Percentiles rank a stretch among this genome's conserved stretches.
Evolutionary conservation across 192 early-diverging fungal genomes (phyloP).

Genomic region (Haplosporangium gracile): DNA sequence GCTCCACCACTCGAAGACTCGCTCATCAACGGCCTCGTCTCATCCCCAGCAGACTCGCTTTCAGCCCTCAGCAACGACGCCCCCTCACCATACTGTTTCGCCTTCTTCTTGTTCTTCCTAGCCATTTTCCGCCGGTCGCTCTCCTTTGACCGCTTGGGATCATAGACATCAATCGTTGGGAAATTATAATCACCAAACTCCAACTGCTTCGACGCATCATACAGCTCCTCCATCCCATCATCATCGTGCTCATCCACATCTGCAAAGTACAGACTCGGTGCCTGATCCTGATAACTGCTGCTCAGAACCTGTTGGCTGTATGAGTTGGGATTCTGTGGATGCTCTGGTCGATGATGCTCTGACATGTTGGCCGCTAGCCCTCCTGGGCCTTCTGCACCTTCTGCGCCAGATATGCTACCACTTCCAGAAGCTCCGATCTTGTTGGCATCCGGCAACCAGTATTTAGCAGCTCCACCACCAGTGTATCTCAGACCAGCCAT

Average conservation of each 20-base stretch:
- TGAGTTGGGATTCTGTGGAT: constrained; percentile 24
- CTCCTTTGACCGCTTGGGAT: constrained; percentile 47
- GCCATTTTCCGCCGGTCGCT: constrained; percentile 47
- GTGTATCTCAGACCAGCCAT: constrained; percentile 71
- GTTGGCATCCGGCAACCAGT: constrained; percentile 61
- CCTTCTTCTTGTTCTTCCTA: constrained; percentile 50
- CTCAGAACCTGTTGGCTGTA: constrained; percentile 35
- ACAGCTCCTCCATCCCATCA: constrained; percentile 61
- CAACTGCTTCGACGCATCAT: constrained; percentile 57
- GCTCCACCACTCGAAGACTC: constrained; percentile 25
- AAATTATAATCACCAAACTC: constrained; percentile 71
- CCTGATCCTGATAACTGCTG: constrained; percentile 25
- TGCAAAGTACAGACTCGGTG: constrained; percentile 38
- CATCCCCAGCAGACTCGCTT: not conserved
- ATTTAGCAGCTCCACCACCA: constrained; percentile 64
- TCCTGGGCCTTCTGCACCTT: constrained; percentile 37
- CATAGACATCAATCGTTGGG: constrained; percentile 61
- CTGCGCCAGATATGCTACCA: constrained; percentile 63
- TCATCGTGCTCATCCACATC: constrained; percentile 41
- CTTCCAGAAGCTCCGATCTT: constrained; percentile 73
- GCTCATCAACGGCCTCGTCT: constrained; percentile 38
- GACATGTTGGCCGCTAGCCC: constrained; percentile 66
- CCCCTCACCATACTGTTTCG: constrained; percentile 20
- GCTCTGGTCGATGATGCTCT: constrained; percentile 23
- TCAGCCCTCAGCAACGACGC: constrained; percentile 12